Evolutionary conservation across 371 early-diverging fungal genomes (phyloP).

Genomic region (Rhizopus microsporus): DNA sequence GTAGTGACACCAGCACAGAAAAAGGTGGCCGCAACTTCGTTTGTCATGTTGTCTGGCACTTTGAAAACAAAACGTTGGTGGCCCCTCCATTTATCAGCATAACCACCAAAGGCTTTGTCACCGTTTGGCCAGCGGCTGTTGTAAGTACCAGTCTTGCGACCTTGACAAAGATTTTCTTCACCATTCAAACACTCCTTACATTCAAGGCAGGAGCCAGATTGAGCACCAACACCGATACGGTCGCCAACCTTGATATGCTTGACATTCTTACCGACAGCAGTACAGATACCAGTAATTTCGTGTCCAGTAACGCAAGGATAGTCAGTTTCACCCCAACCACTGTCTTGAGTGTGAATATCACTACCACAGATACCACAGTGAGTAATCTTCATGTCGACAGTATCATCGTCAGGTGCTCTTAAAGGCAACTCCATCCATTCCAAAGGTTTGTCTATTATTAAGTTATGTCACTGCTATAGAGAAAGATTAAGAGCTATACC

Average conservation of each 20-base stretch:
- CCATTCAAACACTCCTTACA: slow-evolving; percentile 35
- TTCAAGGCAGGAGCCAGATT: slow-evolving; percentile 41
- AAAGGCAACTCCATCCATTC: slow-evolving; percentile 19
- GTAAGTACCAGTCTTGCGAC: slow-evolving; percentile 23
- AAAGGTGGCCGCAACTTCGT: slow-evolving; percentile 52
- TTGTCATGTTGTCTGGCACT: slow-evolving; percentile 55
- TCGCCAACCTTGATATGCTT: slow-evolving; percentile 58
- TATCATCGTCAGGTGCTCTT: slow-evolving; percentile 47
- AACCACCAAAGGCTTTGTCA: slow-evolving; percentile 64
- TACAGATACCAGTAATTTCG: slow-evolving; percentile 55
- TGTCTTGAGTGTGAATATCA: slow-evolving; percentile 59
- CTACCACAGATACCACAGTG: slow-evolving; percentile 60
- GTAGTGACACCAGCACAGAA: slow-evolving; percentile 62
- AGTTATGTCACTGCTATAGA: not conserved
- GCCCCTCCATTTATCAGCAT: slow-evolving; percentile 61
- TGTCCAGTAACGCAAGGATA: slow-evolving; percentile 64
- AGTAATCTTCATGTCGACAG: slow-evolving; percentile 53
- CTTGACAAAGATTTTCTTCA: slow-evolving; percentile 31
- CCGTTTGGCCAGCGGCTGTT: slow-evolving; percentile 56
- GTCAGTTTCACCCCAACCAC: slow-evolving; percentile 52
- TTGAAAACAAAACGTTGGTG: slow-evolving; percentile 48
- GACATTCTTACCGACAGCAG: slow-evolving; percentile 48
- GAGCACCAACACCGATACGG: slow-evolving; percentile 69
- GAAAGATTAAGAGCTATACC: slow-evolving; percentile 3
- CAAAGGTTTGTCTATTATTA: slow-evolving; percentile 13